Conservation (phyloP, 2,329 filamentous ascomycete genomes). For the Knufia petricola region DNA sequence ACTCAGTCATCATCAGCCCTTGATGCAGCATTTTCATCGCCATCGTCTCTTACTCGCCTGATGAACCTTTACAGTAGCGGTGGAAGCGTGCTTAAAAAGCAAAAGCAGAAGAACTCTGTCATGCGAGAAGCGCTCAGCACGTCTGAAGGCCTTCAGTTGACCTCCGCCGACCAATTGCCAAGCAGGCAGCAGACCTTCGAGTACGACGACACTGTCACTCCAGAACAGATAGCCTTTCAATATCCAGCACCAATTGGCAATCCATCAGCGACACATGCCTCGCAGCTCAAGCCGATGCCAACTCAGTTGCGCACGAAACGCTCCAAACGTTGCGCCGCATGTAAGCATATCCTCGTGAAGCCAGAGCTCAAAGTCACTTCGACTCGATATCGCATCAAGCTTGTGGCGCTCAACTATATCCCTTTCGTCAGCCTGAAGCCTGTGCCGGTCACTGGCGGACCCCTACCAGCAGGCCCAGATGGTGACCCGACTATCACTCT, state of each 20-base stretch:
- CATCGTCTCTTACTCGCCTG: slow-evolving; percentile 72
- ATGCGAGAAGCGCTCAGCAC: slow-evolving; percentile 71
- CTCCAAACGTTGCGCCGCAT: slow-evolving; percentile 83
- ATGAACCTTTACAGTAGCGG: slow-evolving; percentile 75
- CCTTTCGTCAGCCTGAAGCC: slow-evolving; percentile 63
- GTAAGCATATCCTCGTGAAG: slow-evolving; percentile 89
- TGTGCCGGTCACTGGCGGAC: slow-evolving; percentile 30
- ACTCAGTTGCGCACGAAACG: slow-evolving; percentile 82
- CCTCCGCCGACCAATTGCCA: slow-evolving; percentile 43
- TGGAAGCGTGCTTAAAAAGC: slow-evolving; percentile 47
- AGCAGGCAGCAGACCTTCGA: not conserved
- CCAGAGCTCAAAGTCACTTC: slow-evolving; percentile 84
- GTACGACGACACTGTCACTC: slow-evolving; percentile 18
- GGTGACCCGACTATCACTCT: slow-evolving; percentile 36
- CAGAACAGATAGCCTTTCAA: slow-evolving; percentile 28
- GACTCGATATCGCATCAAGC: slow-evolving; percentile 82
- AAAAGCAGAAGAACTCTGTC: slow-evolving; percentile 55
- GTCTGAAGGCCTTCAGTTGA: slow-evolving; percentile 61
- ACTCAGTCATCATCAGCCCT: slow-evolving; percentile 37
- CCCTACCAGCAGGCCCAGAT: slow-evolving; percentile 22
- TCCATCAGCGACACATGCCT: slow-evolving; percentile 49
- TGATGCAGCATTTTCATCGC: slow-evolving; percentile 51
- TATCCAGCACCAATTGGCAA: slow-evolving; percentile 40
- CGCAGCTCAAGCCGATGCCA: slow-evolving; percentile 70
- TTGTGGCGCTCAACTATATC: slow-evolving; percentile 81